These are phyloP conservation scores for Endocalyx cinctus DNA, from an alignment of 2,329 filamentous ascomycete species.

Conservation along the genomic window DNA sequence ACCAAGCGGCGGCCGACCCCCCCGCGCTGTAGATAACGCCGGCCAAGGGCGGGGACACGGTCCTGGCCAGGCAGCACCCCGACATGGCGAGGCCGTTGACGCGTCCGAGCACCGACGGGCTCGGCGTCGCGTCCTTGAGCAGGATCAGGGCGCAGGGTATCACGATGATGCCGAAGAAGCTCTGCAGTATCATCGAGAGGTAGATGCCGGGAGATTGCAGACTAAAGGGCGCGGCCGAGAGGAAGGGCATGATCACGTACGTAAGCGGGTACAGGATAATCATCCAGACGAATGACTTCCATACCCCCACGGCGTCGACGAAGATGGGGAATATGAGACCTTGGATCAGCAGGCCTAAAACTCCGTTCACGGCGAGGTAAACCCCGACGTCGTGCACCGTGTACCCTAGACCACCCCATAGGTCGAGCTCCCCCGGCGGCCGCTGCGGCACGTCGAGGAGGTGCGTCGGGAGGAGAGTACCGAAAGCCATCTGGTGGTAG, in stretches of 20 bases:
- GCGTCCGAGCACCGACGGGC: constrained; percentile 57
- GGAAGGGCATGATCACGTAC: constrained; percentile 66
- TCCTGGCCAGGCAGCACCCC: constrained; percentile 67
- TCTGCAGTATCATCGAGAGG: constrained; percentile 59
- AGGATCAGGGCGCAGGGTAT: constrained; percentile 67
- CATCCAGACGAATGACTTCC: constrained; percentile 61
- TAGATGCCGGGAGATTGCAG: constrained; percentile 60
- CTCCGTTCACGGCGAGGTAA: constrained; percentile 65
- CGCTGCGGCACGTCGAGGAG: constrained; percentile 32
- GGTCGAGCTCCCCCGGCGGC: constrained; percentile 28
- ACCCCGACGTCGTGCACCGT: constrained; percentile 62
- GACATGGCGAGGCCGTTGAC: constrained; percentile 71
- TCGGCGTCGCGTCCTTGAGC: constrained; percentile 66
- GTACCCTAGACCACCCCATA: constrained; percentile 61
- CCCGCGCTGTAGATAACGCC: constrained; percentile 63
- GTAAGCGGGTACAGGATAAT: constrained; percentile 62
- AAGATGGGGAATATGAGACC: constrained; percentile 64
- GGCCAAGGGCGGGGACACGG: constrained; percentile 62
- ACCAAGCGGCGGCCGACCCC: constrained; percentile 38
- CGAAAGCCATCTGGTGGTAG: constrained; percentile 43
- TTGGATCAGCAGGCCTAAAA: constrained; percentile 70
- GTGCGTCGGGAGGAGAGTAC: constrained; percentile 37
- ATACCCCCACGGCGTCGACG: constrained; percentile 61
- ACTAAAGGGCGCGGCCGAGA: constrained; percentile 51
- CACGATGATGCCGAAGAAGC: constrained; percentile 63